A percentile compares a stretch with the other conserved stretches of the same genome.
These are phyloP conservation scores for Nepenthes alata DNA, from an alignment of 179 eudicot genomes.

Conservation along the genomic window DNA sequence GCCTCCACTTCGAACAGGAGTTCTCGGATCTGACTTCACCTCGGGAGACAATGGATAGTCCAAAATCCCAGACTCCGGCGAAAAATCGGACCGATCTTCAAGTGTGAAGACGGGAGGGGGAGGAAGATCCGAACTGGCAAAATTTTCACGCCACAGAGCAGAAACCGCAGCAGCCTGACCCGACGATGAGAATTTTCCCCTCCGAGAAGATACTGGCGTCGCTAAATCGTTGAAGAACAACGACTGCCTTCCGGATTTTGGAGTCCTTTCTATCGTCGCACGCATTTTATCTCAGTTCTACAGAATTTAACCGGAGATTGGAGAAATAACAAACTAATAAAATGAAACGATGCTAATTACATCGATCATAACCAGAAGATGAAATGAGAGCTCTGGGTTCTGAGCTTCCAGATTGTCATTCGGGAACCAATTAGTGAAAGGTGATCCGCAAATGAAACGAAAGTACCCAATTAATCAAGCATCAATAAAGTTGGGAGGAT, in stretches of 20 bases:
- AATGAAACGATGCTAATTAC: background rate
- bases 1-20: slow-evolving; percentile 39
- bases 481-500: background rate
- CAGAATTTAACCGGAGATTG: background rate
- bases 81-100: slow-evolving; percentile 79
- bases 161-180: slow-evolving; percentile 98
- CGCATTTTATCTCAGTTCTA: slow-evolving; percentile 23
- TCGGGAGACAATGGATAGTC: slow-evolving; percentile 79
- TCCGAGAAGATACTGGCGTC: slow-evolving; percentile 53
- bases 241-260: slow-evolving; percentile 65
- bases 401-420: too few relatives aligned
- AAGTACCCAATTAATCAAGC: too few relatives aligned
- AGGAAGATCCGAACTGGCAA: slow-evolving; percentile 72
- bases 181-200: slow-evolving; percentile 71
- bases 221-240: slow-evolving; percentile 68
- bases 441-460: too few relatives aligned
- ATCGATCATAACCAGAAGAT: too few relatives aligned
- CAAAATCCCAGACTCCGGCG: slow-evolving; percentile 63
- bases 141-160: slow-evolving; percentile 93
- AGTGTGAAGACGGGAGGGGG: slow-evolving; percentile 90
- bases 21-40: slow-evolving; percentile 60
- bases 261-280: slow-evolving; percentile 39
- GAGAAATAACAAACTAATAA: background rate
- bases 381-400: too few relatives aligned
- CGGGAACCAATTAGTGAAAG: too few relatives aligned